phyloP scores from a whole-genome alignment of 2,329 filamentous ascomycete species.

The Tolypocladium pustulatum region DNA sequence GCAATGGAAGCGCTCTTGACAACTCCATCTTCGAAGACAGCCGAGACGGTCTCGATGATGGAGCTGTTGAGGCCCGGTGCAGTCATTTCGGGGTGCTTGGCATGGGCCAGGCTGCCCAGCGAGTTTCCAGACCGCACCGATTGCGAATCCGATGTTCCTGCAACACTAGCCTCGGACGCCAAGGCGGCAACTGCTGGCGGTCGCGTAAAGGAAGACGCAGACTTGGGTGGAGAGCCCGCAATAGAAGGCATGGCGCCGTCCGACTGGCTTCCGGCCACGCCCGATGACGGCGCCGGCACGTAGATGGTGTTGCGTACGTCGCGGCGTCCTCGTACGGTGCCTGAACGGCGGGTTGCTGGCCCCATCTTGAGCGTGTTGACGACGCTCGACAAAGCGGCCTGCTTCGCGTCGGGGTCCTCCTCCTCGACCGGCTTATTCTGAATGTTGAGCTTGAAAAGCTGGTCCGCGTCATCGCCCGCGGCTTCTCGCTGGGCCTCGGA shows the following conservation, averaged over 20 bases:
- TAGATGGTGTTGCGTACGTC: conserved; percentile 91
- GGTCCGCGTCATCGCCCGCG: conserved; percentile 46
- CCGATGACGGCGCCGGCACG: conserved; percentile 38
- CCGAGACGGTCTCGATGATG: conserved; percentile 84
- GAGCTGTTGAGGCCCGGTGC: conserved; percentile 76
- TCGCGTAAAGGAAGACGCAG: conserved; percentile 15
- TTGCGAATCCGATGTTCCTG: conserved; percentile 67
- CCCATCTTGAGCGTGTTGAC: conserved; percentile 60
- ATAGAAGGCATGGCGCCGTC: conserved; percentile 11
- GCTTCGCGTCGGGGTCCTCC: conserved; percentile 62
- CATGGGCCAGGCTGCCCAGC: conserved; percentile 55
- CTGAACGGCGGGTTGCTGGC: conserved; percentile 56
- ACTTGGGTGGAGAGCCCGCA: conserved; percentile 6
- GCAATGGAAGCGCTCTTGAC: conserved; percentile 64
- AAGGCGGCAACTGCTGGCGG: conserved; percentile 42
- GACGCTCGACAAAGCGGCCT: conserved; percentile 65
- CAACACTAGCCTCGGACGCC: conserved; percentile 51
- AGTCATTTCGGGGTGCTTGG: conserved; percentile 72
- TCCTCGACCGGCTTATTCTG: conserved; percentile 68
- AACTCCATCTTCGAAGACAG: conserved; percentile 65
- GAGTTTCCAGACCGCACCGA: conserved; percentile 86
- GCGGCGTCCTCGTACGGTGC: conserved; percentile 76
- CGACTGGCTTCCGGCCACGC: conserved; percentile 21
- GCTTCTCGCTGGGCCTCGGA: conserved; percentile 61
- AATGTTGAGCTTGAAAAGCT: conserved; percentile 71